phyloP scores from a whole-genome alignment of 2,329 filamentous ascomycete species.

The Simplicillium aogashimaense region DNA sequence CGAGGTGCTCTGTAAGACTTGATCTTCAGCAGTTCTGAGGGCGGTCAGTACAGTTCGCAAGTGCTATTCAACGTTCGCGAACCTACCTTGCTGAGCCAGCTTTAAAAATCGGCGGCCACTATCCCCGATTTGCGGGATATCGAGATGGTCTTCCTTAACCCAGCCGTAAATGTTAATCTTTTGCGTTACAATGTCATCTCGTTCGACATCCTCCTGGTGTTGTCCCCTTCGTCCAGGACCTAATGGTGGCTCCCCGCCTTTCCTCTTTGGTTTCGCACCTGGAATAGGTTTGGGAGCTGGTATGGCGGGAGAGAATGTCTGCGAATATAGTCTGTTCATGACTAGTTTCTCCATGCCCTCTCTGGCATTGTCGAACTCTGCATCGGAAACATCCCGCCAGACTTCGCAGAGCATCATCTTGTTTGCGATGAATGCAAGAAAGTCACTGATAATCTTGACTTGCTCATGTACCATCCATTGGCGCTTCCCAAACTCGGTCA shows the following conservation, averaged over 20 bases:
- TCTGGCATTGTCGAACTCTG: conserved; percentile 94
- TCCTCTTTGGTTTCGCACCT: conserved; percentile 57
- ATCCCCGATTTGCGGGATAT: conserved; percentile 76
- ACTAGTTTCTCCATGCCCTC: conserved; percentile 99
- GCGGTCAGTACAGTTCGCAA: neutral
- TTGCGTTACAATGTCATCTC: conserved; percentile 90
- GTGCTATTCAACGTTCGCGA: conserved; percentile 8
- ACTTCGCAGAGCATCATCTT: conserved; percentile 98
- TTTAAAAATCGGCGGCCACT: conserved; percentile 81
- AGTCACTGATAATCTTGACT: conserved; percentile 97
- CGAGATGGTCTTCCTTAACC: conserved; percentile 86
- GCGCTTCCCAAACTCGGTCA: conserved; percentile 90
- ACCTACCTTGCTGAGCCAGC: conserved; percentile 72
- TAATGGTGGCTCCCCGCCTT: conserved; percentile 56
- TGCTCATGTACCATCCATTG: conserved; percentile 99
- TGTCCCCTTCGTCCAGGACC: conserved; percentile 84
- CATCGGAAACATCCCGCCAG: conserved; percentile 90
- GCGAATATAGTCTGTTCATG: conserved; percentile 92
- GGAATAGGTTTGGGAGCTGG: conserved; percentile 66
- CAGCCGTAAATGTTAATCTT: conserved; percentile 97
- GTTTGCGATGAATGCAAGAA: conserved; percentile 90
- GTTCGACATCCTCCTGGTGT: conserved; percentile 95
- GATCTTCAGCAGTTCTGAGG: conserved; percentile 80
- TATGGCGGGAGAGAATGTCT: conserved; percentile 94
- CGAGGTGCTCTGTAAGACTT: conserved; percentile 93